A percentile compares a stretch with the other conserved stretches of the same genome.
phyloP scores from a whole-genome alignment of 108 stramenopile genomes.

The Discostella pseudostelligera region DNA sequence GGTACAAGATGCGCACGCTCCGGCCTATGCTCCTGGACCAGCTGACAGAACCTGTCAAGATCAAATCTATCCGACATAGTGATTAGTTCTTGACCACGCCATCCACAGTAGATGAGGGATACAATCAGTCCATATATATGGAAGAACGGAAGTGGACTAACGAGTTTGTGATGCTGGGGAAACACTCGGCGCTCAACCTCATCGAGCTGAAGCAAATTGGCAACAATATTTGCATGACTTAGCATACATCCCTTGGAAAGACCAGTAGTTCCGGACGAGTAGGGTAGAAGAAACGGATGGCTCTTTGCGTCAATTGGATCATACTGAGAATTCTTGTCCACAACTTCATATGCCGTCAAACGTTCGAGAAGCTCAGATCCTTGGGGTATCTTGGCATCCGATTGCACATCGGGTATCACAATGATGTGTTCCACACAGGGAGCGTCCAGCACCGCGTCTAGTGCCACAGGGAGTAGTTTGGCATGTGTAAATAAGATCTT shows the following conservation, averaged over 20 bases:
- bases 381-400: slow-evolving; percentile 49
- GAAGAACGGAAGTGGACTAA: slow-evolving; percentile 90
- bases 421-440: slow-evolving; percentile 59
- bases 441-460: slow-evolving; percentile 57
- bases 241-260: slow-evolving; percentile 92
- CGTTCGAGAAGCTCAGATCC: slow-evolving; percentile 57
- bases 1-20: slow-evolving; percentile 89
- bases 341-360: slow-evolving; percentile 42
- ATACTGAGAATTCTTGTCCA: slow-evolving; percentile 45
- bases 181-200: slow-evolving; percentile 55
- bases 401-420: slow-evolving; percentile 63
- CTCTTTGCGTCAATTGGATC: slow-evolving; percentile 43
- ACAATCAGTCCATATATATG: slow-evolving; percentile 88
- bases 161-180: slow-evolving; percentile 59
- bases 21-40: slow-evolving; percentile 69
- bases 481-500: slow-evolving; percentile 75
- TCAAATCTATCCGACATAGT: slow-evolving; percentile 84
- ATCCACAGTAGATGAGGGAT: slow-evolving; percentile 58
- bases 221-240: slow-evolving; percentile 80
- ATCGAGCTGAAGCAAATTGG: slow-evolving; percentile 72
- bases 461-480: slow-evolving; percentile 56
- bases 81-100: slow-evolving; percentile 70
- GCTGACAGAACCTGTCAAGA: slow-evolving; percentile 66
- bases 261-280: slow-evolving; percentile 95
- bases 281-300: slow-evolving; percentile 82